Base-by-base conservation (phyloP, 2,329 filamentous ascomycete genomes). In the Ophiocordyceps sinensis region DNA sequence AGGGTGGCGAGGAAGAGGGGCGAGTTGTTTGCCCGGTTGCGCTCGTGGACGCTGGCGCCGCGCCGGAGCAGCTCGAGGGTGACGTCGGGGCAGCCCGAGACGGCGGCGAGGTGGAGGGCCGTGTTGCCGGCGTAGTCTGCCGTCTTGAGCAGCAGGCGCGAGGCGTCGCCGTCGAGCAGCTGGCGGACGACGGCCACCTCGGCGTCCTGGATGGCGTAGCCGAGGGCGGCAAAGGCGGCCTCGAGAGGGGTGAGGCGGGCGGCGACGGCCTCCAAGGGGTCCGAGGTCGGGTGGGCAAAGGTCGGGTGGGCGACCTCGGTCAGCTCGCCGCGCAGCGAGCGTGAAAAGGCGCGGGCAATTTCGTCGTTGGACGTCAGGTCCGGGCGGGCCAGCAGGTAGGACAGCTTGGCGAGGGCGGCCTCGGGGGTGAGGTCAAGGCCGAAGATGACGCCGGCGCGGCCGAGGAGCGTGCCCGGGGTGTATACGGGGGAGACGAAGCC, bases 371-470 rank as follows among this genome's bases (percentile, higher is more conserved):
- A 70, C n/a, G 82, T 30, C 13, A 12, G 66, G 28, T 68, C 70
- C 1, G 82, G 77, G 4, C 72, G 58, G 5, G 84, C 82, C 15
- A 94, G 72, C 3, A 94, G 73, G 58, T 93, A 94, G 2, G 85
- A 85, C 26, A 95, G 71, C 61, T 95, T 95, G 17, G 88, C 91
- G 49, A 94, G 73, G 6, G 88, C 88, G 3, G 85, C 88, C 64
- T 95, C 88, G 19, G 83, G 83, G 0, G 88, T 95, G 62, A 94
- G 71, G 54, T 94, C 87, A 49, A 88, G 76, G 6, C 88, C 88
- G 49, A 91, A 88, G 28, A 94, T 85, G 38, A 95, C 85, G 29
- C 88, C 88, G 3, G 85, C 85, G 41, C 79, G 73, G 32, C 85
- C 85, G 15, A 94, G 73, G 34, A 82, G 79, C 49, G 85, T 84